Percentiles rank a stretch among this genome's conserved stretches.
These are phyloP conservation scores for Aspergillus homomorphus DNA, from an alignment of 495 filamentous ascomycete genomes.

Conservation along the genomic window DNA sequence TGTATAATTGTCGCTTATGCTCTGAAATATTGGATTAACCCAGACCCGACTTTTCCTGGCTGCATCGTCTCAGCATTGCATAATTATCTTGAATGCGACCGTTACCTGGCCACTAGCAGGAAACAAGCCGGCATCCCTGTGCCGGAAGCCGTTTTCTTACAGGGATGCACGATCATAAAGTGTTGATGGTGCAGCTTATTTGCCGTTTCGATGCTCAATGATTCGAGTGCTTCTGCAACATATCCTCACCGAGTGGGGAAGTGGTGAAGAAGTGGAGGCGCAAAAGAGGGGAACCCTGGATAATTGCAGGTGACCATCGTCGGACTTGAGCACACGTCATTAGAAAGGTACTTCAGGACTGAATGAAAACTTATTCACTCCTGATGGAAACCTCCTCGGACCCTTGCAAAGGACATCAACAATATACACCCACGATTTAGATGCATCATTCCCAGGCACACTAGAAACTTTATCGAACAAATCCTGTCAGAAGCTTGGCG, in stretches of 20 bases:
- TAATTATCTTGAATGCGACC: not conserved
- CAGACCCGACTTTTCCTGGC: too few species aligned
- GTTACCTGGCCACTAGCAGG: not conserved
- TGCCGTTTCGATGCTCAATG: not conserved
- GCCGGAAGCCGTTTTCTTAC: not conserved
- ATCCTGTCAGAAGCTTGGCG: too few species aligned
- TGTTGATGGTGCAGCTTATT: not conserved
- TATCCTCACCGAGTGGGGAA: not conserved
- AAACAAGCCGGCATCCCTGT: not conserved
- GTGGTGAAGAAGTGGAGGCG: not conserved
- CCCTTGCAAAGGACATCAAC: too few species aligned
- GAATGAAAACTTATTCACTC: not conserved
- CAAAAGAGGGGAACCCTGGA: not conserved
- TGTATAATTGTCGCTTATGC: not conserved
- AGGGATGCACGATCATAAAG: not conserved
- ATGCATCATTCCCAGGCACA: too few species aligned
- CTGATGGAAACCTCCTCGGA: too few species aligned
- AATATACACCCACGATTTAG: too few species aligned
- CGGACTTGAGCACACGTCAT: not conserved
- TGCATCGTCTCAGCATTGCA: too few species aligned
- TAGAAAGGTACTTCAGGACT: not conserved
- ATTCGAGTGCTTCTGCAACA: not conserved
- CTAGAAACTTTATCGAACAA: too few species aligned
- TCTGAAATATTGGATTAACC: not conserved
- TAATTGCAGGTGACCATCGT: not conserved